Evolutionary conservation across 768 basidiomycete genomes (phyloP), one percentile per base, ranked within the genome.

Genomic region (Sarcomyxa edulis): DNA sequence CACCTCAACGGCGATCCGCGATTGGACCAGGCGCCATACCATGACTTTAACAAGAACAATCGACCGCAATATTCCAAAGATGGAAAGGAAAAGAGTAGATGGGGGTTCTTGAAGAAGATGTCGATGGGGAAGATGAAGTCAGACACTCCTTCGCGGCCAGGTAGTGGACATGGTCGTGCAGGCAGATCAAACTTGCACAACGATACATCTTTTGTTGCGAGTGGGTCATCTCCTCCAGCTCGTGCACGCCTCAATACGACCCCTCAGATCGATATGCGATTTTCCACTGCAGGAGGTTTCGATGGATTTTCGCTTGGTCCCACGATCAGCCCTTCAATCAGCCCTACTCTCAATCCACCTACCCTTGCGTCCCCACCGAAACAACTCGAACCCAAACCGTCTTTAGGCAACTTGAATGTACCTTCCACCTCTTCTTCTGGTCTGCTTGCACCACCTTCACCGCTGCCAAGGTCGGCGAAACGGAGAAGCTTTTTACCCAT

Each of bases 51-150:
- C n/a, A n/a, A n/a, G n/a, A n/a, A n/a, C n/a, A n/a, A n/a, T n/a
- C n/a, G n/a, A n/a, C n/a, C n/a, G n/a, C n/a, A n/a, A n/a, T n/a
- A n/a, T n/a, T 11, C 43, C 16, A 61, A 60, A 40, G 66, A 68
- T 21, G 60, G 56, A 28, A 76, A 76, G 49, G 78, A 82, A 49
- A 84, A 86, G 58, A 65, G 66, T 26, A 80, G 81, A 40, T 95
- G 94, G 93, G 92, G 93, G 3, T 95, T 97, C 66, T 66, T 97
- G 43, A 91, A 93, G 66, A 97, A 97, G 66, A 96, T 97, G 92
- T 95, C 92, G 5, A 95, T 94, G 90, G 84, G 91, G 10, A 90
- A 86, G 59, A 84, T 95, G 66, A 79, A 78, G 50, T 47, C 64
- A n/a, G 87, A 89, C 32, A 60, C 72, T 11, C 71, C 79, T 20